Conservation (phyloP, 2,329 filamentous ascomycete species). For the Colletotrichum magnum region DNA sequence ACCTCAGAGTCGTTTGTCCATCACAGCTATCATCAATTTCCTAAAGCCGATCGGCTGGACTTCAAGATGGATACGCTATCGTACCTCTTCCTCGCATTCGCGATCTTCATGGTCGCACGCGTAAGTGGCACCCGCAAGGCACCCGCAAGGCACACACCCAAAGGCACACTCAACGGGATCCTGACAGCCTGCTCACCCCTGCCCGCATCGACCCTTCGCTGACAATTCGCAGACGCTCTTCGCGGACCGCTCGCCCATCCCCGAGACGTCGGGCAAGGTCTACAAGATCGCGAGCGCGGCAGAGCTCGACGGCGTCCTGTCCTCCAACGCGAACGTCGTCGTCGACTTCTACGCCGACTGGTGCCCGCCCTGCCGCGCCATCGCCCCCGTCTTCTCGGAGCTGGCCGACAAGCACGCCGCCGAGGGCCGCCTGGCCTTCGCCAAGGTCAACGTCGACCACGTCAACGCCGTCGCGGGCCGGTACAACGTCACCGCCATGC, state of each 20-base stretch:
- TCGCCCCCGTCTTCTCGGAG: conserved; percentile 60
- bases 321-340: conserved; percentile 56
- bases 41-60: background rate
- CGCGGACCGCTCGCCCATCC: conserved; percentile 51
- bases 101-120: conserved; percentile 14
- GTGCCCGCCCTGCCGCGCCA: conserved; percentile 65
- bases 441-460: conserved; percentile 72
- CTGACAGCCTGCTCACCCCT: background rate
- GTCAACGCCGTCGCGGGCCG: conserved; percentile 63
- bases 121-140: conserved; percentile 6
- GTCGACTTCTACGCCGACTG: conserved; percentile 67
- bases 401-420: conserved; percentile 54
- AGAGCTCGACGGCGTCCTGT: conserved; percentile 55
- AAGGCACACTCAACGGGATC: background rate
- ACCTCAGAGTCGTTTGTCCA: background rate
- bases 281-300: conserved; percentile 48
- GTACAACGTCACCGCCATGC: conserved; percentile 69
- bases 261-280: conserved; percentile 57
- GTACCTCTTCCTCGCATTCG: conserved; percentile 7
- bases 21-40: background rate
- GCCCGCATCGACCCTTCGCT: background rate
- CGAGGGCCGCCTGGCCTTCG: conserved; percentile 64
- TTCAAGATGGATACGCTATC: conserved; percentile 18
- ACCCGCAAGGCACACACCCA: background rate
- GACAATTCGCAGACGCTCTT: conserved; percentile 39